Evolutionary conservation across 2,329 filamentous ascomycete species (phyloP).

Genomic region (Lecanosticta acicola): DNA sequence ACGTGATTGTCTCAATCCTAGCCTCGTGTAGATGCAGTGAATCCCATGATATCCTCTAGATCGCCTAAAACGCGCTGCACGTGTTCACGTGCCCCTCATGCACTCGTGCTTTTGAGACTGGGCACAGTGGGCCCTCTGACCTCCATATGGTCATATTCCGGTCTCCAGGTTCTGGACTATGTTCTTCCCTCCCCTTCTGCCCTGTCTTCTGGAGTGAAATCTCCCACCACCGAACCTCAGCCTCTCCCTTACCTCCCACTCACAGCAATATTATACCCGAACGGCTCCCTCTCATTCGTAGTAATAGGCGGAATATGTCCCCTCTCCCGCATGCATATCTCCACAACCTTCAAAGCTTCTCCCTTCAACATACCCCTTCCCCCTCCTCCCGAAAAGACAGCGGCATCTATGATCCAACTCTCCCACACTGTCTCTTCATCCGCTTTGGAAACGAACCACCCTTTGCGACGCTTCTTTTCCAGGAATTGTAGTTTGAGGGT

Average conservation of each 20-base stretch:
- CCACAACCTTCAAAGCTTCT: conserved; percentile 83
- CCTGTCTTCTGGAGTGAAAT: neutral
- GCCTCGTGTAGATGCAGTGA: no score
- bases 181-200: no score
- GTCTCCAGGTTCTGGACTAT: no score
- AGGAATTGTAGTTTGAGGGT: conserved; percentile 77
- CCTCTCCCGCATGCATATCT: conserved; percentile 79
- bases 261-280: conserved; percentile 87
- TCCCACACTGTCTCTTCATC: conserved; percentile 98
- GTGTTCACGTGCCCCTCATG: no score
- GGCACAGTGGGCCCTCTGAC: no score
- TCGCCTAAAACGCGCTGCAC: no score
- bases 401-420: conserved; percentile 88
- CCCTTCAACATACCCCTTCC: conserved; percentile 82
- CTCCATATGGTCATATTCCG: no score
- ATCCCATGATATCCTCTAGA: no score
- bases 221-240: conserved; percentile 7
- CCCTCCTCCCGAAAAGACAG: conserved; percentile 77
- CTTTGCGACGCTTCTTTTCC: conserved; percentile 80
- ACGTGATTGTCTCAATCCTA: no score
- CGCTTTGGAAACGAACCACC: conserved; percentile 63
- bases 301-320: conserved; percentile 97
- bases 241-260: conserved; percentile 51
- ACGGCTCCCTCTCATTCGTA: conserved; percentile 84
- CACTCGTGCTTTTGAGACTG: no score